Conservation (phyloP, 1,139 yeast species). For the Lipomyces yarrowii region DNA sequence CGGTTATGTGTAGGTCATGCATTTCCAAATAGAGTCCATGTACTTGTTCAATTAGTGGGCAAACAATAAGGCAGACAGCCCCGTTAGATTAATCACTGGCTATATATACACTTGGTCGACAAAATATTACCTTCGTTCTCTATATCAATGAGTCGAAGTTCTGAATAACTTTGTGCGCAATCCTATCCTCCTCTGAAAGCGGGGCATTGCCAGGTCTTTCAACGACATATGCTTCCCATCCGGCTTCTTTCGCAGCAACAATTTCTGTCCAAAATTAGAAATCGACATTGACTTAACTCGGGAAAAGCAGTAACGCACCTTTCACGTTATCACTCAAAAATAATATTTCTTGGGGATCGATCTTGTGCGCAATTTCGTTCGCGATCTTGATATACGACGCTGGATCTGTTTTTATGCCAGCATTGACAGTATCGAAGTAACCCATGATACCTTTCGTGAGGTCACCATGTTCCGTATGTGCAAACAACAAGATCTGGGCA, state of each 20-base stretch:
- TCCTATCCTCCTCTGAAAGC: slow-evolving; percentile 26
- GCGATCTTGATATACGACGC: slow-evolving; percentile 63
- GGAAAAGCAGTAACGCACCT: slow-evolving; percentile 1
- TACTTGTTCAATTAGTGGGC: not conserved
- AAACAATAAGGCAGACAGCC: not conserved
- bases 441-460: slow-evolving; percentile 59
- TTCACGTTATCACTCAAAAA: slow-evolving; percentile 68
- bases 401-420: slow-evolving; percentile 68
- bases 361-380: slow-evolving; percentile 46
- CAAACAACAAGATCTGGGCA: slow-evolving; percentile 80
- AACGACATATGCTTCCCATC: slow-evolving; percentile 61
- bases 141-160: slow-evolving; percentile 18
- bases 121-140: not conserved
- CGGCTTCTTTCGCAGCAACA: slow-evolving; percentile 70
- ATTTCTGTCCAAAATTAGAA: slow-evolving; percentile 37
- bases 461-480: slow-evolving; percentile 53
- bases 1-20: not conserved
- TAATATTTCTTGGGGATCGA: slow-evolving; percentile 45
- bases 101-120: not conserved
- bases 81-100: not conserved
- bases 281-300: not conserved
- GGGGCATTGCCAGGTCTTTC: slow-evolving; percentile 77
- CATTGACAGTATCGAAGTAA: slow-evolving; percentile 82
- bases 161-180: slow-evolving; percentile 25
- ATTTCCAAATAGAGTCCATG: not conserved